Conservation (phyloP, 306 rosid species). For the Castanea mollissima region DNA sequence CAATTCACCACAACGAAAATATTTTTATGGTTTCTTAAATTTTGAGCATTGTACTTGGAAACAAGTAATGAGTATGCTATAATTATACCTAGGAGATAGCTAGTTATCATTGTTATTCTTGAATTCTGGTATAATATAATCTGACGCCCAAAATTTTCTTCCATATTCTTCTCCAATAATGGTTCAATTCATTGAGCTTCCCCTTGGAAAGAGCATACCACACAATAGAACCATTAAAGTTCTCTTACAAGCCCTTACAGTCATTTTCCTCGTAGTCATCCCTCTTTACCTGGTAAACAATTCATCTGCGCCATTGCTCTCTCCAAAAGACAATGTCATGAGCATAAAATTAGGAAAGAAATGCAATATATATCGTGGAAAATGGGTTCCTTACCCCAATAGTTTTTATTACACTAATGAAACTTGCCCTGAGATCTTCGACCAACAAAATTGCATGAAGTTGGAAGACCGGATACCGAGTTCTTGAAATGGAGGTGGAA, state of each 20-base stretch:
- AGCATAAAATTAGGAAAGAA: constrained; percentile 12
- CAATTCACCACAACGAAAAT: not conserved
- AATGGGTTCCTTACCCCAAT: constrained; percentile 55
- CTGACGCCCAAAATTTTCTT: not conserved
- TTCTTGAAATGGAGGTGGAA: constrained; percentile 88
- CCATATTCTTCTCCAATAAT: constrained; percentile 20
- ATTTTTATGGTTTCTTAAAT: not conserved
- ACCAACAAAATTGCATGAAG: constrained; percentile 81
- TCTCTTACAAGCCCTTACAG: constrained; percentile 19
- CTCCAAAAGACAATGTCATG: constrained; percentile 10
- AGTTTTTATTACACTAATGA: constrained; percentile 57
- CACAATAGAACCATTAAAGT: constrained; percentile 5
- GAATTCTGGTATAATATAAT: not conserved
- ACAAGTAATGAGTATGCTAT: not conserved
- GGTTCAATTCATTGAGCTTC: constrained; percentile 17
- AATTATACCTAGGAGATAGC: too few species aligned
- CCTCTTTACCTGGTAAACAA: constrained; percentile 31
- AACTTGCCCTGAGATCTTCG: constrained; percentile 56
- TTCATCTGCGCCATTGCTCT: constrained; percentile 26
- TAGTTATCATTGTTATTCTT: not conserved
- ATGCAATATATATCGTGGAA: constrained; percentile 64
- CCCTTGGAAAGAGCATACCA: constrained; percentile 19
- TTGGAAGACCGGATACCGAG: constrained; percentile 68
- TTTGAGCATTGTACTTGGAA: not conserved
- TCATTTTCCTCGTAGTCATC: constrained; percentile 22